phyloP scores from a whole-genome alignment of 2,329 filamentous ascomycete species.

The Colletotrichum incanum region DNA sequence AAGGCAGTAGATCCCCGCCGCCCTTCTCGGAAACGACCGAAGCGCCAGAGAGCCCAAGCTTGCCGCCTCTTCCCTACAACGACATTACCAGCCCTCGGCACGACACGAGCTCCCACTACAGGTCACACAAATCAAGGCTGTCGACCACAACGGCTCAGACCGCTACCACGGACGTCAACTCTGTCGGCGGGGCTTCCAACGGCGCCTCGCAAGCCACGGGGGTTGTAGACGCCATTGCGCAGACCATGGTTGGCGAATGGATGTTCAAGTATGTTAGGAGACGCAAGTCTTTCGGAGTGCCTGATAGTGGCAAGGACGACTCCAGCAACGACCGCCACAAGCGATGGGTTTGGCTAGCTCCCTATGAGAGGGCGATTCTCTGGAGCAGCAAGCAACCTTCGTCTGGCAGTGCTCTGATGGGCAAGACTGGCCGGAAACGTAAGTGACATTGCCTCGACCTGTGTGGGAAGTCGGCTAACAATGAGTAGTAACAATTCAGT shows the following conservation, averaged over 20 bases:
- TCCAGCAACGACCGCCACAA: slow-evolving; percentile 88
- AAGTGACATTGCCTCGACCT: slow-evolving; percentile 61
- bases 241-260: slow-evolving; percentile 98
- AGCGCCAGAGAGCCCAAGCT: slow-evolving; percentile 76
- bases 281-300: slow-evolving; percentile 90
- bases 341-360: slow-evolving; percentile 98
- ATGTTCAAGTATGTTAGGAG: slow-evolving; percentile 93
- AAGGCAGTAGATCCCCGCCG: slow-evolving; percentile 73
- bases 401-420: slow-evolving; percentile 88
- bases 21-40: slow-evolving; percentile 79
- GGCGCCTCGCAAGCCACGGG: slow-evolving; percentile 78
- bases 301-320: slow-evolving; percentile 78
- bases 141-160: slow-evolving; percentile 75
- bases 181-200: slow-evolving; percentile 60
- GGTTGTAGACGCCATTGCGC: slow-evolving; percentile 96
- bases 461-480: slow-evolving; percentile 50
- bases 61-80: slow-evolving; percentile 82
- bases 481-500: slow-evolving; percentile 87
- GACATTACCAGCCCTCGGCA: slow-evolving; percentile 76
- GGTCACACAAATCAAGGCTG: slow-evolving; percentile 68
- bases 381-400: slow-evolving; percentile 99
- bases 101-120: slow-evolving; percentile 57
- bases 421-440: slow-evolving; percentile 96
- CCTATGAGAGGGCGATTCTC: slow-evolving; percentile 95
- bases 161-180: slow-evolving; percentile 52